These are phyloP conservation scores for Termitomyces heimii DNA, from an alignment of 768 basidiomycete species.

Conservation along the genomic window DNA sequence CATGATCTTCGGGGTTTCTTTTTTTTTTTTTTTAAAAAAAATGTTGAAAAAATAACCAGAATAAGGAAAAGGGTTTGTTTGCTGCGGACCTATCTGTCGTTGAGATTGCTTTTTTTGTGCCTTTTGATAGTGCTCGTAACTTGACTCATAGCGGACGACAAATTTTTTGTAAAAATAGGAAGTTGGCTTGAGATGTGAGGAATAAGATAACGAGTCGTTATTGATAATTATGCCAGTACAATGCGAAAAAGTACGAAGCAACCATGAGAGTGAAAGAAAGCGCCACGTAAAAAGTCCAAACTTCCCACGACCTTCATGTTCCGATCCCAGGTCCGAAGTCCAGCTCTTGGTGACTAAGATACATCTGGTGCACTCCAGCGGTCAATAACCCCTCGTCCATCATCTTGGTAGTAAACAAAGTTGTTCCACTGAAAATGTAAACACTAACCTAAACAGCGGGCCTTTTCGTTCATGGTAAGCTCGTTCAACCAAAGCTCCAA, in stretches of 20 bases:
- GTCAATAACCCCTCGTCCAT: background rate
- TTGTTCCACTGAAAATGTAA: background rate
- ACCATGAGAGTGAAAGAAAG: background rate
- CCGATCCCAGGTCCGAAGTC: no score
- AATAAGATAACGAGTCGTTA: background rate
- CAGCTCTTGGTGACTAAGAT: no score
- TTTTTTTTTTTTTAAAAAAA: background rate
- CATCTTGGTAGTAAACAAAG: background rate
- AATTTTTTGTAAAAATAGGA: background rate
- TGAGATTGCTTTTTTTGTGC: background rate
- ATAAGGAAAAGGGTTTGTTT: no score
- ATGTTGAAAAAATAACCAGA: background rate
- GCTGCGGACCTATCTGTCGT: background rate
- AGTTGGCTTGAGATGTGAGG: background rate
- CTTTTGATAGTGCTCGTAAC: background rate
- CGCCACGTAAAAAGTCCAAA: background rate
- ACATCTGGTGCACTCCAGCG: background rate
- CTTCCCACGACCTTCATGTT: background rate
- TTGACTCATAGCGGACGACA: background rate
- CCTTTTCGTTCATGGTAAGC: background rate
- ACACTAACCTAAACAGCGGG: background rate
- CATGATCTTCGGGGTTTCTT: background rate
- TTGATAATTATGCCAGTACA: no score
- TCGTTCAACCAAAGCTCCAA: background rate
- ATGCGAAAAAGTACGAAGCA: background rate